Percentiles rank a stretch among this genome's conserved stretches.
These are phyloP conservation scores for Xylaria sp. DNA, from an alignment of 2,329 filamentous ascomycete species.

Conservation along the genomic window DNA sequence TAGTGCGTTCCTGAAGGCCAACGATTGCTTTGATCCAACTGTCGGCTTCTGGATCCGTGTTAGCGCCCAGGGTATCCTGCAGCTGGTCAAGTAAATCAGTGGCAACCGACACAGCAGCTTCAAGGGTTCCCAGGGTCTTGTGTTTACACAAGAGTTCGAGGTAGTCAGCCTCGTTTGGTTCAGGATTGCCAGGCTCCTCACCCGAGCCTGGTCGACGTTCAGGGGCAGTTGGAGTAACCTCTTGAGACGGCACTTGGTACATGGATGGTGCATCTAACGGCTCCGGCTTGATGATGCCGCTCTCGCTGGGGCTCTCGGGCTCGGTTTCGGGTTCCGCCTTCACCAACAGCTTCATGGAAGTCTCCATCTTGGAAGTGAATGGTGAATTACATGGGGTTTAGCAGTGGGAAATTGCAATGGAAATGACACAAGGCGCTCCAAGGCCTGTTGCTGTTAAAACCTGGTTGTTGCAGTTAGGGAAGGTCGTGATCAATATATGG, in stretches of 20 bases:
- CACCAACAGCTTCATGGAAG: neutral
- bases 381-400: neutral
- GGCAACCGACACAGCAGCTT: slow-evolving; percentile 39
- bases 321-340: slow-evolving; percentile 11
- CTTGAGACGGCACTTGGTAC: slow-evolving; percentile 4
- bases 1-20: slow-evolving; percentile 52
- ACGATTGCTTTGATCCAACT: slow-evolving; percentile 55
- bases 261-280: slow-evolving; percentile 12
- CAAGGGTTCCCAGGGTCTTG: slow-evolving; percentile 36
- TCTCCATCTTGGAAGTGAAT: slow-evolving; percentile 15
- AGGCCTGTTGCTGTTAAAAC: neutral
- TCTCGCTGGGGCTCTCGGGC: neutral
- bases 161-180: slow-evolving; percentile 19
- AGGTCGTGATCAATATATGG: neutral
- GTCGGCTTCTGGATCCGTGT: slow-evolving; percentile 21
- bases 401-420: neutral
- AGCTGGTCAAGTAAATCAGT: slow-evolving; percentile 36
- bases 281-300: slow-evolving; percentile 25
- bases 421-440: neutral
- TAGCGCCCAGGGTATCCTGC: slow-evolving; percentile 24
- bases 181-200: slow-evolving; percentile 5
- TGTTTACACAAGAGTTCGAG: slow-evolving; percentile 38
- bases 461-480: neutral
- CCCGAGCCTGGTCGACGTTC: slow-evolving; percentile 3
- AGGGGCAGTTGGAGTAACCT: neutral